These are phyloP conservation scores for Pueraria montana DNA, from an alignment of 306 rosid species.

Conservation along the genomic window DNA sequence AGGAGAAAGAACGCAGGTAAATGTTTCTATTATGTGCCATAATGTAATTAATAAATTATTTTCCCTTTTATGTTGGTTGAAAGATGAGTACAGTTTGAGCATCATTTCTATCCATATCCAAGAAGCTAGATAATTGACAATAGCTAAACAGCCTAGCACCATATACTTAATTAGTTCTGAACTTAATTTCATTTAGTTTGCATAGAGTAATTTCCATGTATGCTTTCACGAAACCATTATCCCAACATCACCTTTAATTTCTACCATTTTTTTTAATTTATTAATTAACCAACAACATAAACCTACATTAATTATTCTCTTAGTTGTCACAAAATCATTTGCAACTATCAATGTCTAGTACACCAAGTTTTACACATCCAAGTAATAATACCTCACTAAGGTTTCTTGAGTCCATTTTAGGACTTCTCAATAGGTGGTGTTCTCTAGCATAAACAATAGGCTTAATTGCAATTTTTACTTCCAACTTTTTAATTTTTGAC, in stretches of 20 bases:
- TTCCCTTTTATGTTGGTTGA: not conserved
- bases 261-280: not conserved
- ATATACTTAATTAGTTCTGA: not conserved
- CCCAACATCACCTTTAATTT: not conserved
- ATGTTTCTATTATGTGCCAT: not conserved
- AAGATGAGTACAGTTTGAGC: not conserved
- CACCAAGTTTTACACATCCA: not conserved
- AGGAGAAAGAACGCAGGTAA: constrained; percentile 2
- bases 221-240: not conserved
- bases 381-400: too few species aligned
- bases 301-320: not conserved
- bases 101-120: not conserved
- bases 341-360: not conserved
- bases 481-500: too few species aligned
- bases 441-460: too few species aligned
- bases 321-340: not conserved
- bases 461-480: too few species aligned
- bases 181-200: not conserved
- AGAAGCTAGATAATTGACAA: not conserved
- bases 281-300: not conserved
- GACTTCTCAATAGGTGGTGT: too few species aligned
- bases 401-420: not conserved
- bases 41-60: not conserved
- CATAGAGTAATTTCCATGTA: not conserved
- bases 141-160: not conserved